These are phyloP conservation scores for Elongisporangium prolatum DNA, from an alignment of 352 stramenopile species.

Conservation along the genomic window DNA sequence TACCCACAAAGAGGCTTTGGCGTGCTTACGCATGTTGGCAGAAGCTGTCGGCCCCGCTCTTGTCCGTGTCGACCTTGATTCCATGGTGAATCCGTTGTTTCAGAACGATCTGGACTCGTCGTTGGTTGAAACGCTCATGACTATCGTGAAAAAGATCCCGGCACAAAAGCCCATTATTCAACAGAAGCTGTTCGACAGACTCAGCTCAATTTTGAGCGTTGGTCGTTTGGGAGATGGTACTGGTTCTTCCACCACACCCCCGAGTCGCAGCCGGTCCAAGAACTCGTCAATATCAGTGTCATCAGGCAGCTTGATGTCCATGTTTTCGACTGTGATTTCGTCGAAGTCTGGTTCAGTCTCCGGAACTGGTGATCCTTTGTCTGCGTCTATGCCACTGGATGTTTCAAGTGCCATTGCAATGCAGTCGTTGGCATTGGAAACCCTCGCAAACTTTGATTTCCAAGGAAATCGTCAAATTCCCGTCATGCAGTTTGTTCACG, in stretches of 20 bases:
- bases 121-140: conserved; percentile 79
- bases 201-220: conserved; percentile 65
- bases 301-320: conserved; percentile 63
- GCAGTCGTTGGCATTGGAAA: conserved; percentile 82
- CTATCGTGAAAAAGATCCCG: conserved; percentile 82
- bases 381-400: conserved; percentile 23
- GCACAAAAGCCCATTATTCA: conserved; percentile 73
- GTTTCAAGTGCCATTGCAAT: conserved; percentile 62
- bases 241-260: conserved; percentile 43
- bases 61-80: conserved; percentile 76
- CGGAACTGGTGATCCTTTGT: neutral
- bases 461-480: conserved; percentile 80
- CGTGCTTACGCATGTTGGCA: conserved; percentile 77
- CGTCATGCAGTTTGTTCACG: conserved; percentile 86
- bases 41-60: conserved; percentile 69
- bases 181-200: conserved; percentile 79
- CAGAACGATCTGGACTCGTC: conserved; percentile 79
- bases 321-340: conserved; percentile 52
- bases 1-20: conserved; percentile 79
- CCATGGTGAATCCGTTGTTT: conserved; percentile 76
- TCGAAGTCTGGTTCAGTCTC: conserved; percentile 10
- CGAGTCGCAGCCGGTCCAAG: conserved; percentile 65
- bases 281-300: conserved; percentile 65
- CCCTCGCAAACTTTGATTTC: conserved; percentile 84
- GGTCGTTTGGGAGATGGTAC: conserved; percentile 37